phyloP scores from a whole-genome alignment of 805 yeast species.

The Zygotorulaspora florentina region DNA sequence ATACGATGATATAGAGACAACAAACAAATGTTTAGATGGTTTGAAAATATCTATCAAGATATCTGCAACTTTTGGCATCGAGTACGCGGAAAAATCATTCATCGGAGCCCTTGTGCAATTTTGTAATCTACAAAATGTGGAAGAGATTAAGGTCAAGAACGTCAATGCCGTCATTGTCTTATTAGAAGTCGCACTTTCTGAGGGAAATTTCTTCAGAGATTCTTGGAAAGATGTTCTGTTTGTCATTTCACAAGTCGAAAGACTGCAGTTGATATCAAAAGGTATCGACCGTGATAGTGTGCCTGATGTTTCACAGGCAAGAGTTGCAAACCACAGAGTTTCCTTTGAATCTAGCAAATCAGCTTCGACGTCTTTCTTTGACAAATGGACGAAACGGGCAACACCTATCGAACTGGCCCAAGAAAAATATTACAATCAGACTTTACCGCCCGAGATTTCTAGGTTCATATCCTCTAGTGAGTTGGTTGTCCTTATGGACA shows the following conservation, averaged over 20 bases:
- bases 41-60: conserved; percentile 76
- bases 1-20: conserved; percentile 68
- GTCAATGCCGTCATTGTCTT: conserved; percentile 73
- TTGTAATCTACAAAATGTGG: conserved; percentile 71
- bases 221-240: conserved; percentile 85
- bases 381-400: conserved; percentile 51
- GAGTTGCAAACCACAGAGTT: conserved; percentile 49
- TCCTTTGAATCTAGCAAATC: conserved; percentile 54
- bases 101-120: conserved; percentile 87
- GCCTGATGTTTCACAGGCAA: conserved; percentile 81
- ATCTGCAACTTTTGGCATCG: conserved; percentile 77
- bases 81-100: conserved; percentile 82
- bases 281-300: conserved; percentile 80
- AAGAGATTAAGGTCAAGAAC: conserved; percentile 74
- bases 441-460: conserved; percentile 54
- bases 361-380: conserved; percentile 45
- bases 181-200: conserved; percentile 70
- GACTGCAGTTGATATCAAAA: conserved; percentile 80
- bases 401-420: conserved; percentile 65
- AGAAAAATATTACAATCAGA: conserved; percentile 67
- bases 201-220: conserved; percentile 66
- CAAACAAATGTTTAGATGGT: conserved; percentile 75
- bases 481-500: conserved; percentile 76
- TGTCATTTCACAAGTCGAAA: conserved; percentile 84
- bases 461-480: conserved; percentile 59